A percentile compares a stretch with the other conserved stretches of the same genome.
phyloP scores from a whole-genome alignment of 1,139 yeast species.

The Groenewaldozyma auringiensis region DNA sequence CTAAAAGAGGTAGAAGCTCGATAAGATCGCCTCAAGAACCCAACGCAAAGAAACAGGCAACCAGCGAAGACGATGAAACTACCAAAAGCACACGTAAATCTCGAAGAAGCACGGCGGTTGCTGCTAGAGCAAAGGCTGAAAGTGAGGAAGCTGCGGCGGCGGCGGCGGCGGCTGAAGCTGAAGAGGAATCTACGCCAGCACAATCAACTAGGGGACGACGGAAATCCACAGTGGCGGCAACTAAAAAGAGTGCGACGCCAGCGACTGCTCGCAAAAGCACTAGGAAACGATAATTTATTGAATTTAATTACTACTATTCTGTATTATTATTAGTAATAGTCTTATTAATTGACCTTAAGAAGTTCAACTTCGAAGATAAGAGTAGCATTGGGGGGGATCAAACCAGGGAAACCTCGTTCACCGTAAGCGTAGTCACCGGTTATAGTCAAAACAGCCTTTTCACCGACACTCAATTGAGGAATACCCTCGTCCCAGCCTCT shows the following conservation, averaged over 20 bases:
- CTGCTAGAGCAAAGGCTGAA: slow-evolving; percentile 11
- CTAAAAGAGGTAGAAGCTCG: background rate
- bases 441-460: slow-evolving; percentile 83
- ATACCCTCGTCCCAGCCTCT: slow-evolving; percentile 94
- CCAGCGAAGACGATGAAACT: slow-evolving; percentile 10
- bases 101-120: slow-evolving; percentile 12
- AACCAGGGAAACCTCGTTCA: slow-evolving; percentile 87
- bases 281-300: slow-evolving; percentile 35
- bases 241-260: slow-evolving; percentile 1
- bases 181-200: slow-evolving; percentile 7
- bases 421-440: slow-evolving; percentile 95
- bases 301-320: no score
- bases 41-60: slow-evolving; percentile 3
- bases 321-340: no score
- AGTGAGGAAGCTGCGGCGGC: slow-evolving; percentile 4
- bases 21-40: background rate
- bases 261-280: slow-evolving; percentile 16
- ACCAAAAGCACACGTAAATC: slow-evolving; percentile 9
- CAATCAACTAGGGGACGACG: slow-evolving; percentile 6
- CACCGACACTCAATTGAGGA: slow-evolving; percentile 85
- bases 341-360: slow-evolving; percentile 62
- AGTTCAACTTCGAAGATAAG: slow-evolving; percentile 89
- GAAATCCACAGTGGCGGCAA: background rate
- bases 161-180: slow-evolving; percentile 4
- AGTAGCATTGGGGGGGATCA: slow-evolving; percentile 94